These are phyloP conservation scores for Suillus clintonianus DNA, from an alignment of 768 basidiomycete genomes.

Conservation along the genomic window DNA sequence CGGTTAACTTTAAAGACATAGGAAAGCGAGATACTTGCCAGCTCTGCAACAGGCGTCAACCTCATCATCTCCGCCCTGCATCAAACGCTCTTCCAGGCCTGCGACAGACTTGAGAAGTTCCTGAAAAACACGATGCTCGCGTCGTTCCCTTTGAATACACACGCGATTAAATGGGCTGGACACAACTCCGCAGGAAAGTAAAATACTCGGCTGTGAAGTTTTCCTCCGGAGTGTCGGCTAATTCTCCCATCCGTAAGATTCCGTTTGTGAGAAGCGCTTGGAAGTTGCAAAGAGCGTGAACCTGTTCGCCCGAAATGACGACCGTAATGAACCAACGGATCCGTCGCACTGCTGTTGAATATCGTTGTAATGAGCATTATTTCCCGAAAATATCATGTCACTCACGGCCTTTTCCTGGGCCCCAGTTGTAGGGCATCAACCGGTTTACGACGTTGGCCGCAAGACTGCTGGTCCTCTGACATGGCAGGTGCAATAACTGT, in stretches of 20 bases:
- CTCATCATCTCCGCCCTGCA: constrained; percentile 15
- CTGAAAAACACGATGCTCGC: constrained; percentile 15
- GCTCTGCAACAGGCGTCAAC: constrained; percentile 15
- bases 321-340: constrained; percentile 23
- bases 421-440: constrained; percentile 15
- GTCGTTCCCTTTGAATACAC: constrained; percentile 12
- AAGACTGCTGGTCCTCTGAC: background rate
- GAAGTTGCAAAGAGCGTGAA: constrained; percentile 22
- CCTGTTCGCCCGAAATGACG: constrained; percentile 21
- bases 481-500: background rate
- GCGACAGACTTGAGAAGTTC: constrained; percentile 14
- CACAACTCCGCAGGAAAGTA: background rate
- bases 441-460: constrained; percentile 17
- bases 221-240: constrained; percentile 5
- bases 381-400: background rate
- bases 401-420: constrained; percentile 13
- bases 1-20: background rate
- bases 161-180: background rate
- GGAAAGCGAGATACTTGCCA: constrained; percentile 9
- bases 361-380: background rate
- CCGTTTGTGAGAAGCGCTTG: constrained; percentile 18
- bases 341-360: constrained; percentile 8
- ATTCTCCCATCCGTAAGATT: constrained; percentile 9
- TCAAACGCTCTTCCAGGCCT: constrained; percentile 15
- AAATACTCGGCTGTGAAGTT: background rate